Evolutionary conservation across 306 rosid genomes (phyloP).

Genomic region (Mucuna pruriens): DNA sequence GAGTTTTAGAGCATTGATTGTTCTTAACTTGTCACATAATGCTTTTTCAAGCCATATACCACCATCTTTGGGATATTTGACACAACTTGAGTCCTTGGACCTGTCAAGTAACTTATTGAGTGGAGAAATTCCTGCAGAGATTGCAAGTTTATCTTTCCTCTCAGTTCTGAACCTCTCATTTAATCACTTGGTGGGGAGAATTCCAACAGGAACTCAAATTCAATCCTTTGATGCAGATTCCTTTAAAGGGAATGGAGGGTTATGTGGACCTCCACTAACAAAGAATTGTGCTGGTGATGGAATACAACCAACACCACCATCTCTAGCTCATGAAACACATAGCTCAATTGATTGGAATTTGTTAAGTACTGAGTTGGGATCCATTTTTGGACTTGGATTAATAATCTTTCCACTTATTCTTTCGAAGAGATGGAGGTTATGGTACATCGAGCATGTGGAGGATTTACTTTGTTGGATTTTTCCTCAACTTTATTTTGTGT

Average conservation of each 20-base stretch:
- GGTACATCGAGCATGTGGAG: conserved; percentile 6
- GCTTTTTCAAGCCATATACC: conserved; percentile 41
- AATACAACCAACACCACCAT: not conserved
- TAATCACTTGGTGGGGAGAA: conserved; percentile 42
- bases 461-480: conserved; percentile 2
- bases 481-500: conserved; percentile 9
- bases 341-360: conserved; percentile 11
- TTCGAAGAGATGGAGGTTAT: conserved; percentile 24
- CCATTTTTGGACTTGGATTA: conserved; percentile 8
- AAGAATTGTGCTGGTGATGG: not conserved
- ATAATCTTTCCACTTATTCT: not conserved
- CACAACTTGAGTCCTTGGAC: conserved; percentile 43
- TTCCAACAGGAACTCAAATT: conserved; percentile 41
- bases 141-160: conserved; percentile 35
- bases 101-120: conserved; percentile 40
- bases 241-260: conserved; percentile 37
- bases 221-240: conserved; percentile 25
- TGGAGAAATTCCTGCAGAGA: conserved; percentile 34
- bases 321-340: not conserved
- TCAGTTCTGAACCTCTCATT: conserved; percentile 42
- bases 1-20: conserved; percentile 16
- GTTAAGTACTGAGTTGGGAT: conserved; percentile 32
- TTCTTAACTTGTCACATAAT: conserved; percentile 41
- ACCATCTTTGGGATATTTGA: conserved; percentile 39
- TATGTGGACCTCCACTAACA: conserved; percentile 42